A percentile compares a stretch with the other conserved stretches of the same genome.
Conservation (phyloP, 352 stramenopile genomes). For the Globisporangium middletonii region DNA sequence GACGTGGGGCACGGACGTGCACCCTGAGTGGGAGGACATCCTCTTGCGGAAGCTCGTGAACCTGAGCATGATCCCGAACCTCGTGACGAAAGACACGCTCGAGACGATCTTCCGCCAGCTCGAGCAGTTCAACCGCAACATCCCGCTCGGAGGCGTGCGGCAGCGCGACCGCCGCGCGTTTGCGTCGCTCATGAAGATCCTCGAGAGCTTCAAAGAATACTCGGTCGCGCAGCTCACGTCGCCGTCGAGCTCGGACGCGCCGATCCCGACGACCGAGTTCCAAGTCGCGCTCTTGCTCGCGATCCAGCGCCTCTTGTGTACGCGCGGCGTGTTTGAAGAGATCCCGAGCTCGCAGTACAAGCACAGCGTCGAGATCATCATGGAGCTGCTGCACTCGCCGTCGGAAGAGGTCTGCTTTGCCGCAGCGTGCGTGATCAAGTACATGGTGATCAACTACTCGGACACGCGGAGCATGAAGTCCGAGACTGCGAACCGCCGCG, state of each 20-base stretch:
- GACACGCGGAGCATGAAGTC: constrained; percentile 81
- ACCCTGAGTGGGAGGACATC: constrained; percentile 81
- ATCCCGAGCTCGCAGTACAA: constrained; percentile 84
- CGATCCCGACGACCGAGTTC: constrained; percentile 75
- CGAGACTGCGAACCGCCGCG: constrained; percentile 74
- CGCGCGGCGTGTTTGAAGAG: constrained; percentile 80
- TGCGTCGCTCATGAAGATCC: constrained; percentile 73
- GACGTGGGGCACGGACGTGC: constrained; percentile 74
- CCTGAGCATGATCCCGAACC: constrained; percentile 73
- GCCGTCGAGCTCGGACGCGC: constrained; percentile 73
- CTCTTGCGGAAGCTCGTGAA: constrained; percentile 76
- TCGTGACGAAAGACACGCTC: constrained; percentile 74
- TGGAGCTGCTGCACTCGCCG: constrained; percentile 81
- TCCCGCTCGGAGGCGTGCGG: constrained; percentile 61
- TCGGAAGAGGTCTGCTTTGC: constrained; percentile 85
- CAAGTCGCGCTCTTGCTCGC: constrained; percentile 75
- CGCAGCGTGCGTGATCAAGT: constrained; percentile 78
- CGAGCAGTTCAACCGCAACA: constrained; percentile 86
- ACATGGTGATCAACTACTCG: constrained; percentile 90
- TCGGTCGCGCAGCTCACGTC: constrained; percentile 76
- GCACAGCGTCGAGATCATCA: constrained; percentile 79
- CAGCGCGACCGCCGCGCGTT: constrained; percentile 75
- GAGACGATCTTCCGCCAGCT: constrained; percentile 69
- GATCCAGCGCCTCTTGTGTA: constrained; percentile 79
- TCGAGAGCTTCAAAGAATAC: constrained; percentile 85